Evolutionary conservation across 148 eudicot genomes (phyloP).

Genomic region (Fagopyrum homotropicum): DNA sequence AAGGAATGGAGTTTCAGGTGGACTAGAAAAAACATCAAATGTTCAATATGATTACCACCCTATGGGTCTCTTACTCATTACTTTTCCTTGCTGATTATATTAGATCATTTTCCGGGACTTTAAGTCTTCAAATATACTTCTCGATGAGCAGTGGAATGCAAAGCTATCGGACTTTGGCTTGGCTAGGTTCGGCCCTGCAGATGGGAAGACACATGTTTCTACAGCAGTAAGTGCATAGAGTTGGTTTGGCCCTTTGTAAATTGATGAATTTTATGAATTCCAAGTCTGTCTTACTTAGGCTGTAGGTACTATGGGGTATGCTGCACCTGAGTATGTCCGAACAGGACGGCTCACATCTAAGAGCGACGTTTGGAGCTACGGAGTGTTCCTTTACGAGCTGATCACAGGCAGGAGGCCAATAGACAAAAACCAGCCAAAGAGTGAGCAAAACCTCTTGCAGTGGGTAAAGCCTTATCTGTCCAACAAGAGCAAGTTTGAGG

Average conservation of each 20-base stretch:
- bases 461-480: slow-evolving; percentile 83
- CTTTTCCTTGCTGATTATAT: neutral
- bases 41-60: neutral
- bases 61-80: neutral
- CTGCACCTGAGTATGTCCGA: slow-evolving; percentile 89
- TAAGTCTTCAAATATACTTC: slow-evolving; percentile 80
- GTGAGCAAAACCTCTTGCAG: slow-evolving; percentile 76
- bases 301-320: slow-evolving; percentile 93
- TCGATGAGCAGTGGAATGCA: slow-evolving; percentile 87
- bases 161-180: slow-evolving; percentile 88
- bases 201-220: slow-evolving; percentile 79
- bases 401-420: slow-evolving; percentile 85
- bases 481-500: slow-evolving; percentile 58
- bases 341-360: slow-evolving; percentile 87
- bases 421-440: slow-evolving; percentile 73
- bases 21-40: neutral
- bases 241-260: neutral
- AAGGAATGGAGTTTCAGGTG: slow-evolving; percentile 95
- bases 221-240: slow-evolving; percentile 61
- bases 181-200: slow-evolving; percentile 83
- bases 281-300: slow-evolving; percentile 36
- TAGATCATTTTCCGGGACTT: slow-evolving; percentile 88
- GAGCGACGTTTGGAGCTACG: slow-evolving; percentile 91
- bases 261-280: neutral
- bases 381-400: slow-evolving; percentile 87